phyloP scores from a whole-genome alignment of 441 rosid genomes.

The Metrosideros polymorpha region DNA sequence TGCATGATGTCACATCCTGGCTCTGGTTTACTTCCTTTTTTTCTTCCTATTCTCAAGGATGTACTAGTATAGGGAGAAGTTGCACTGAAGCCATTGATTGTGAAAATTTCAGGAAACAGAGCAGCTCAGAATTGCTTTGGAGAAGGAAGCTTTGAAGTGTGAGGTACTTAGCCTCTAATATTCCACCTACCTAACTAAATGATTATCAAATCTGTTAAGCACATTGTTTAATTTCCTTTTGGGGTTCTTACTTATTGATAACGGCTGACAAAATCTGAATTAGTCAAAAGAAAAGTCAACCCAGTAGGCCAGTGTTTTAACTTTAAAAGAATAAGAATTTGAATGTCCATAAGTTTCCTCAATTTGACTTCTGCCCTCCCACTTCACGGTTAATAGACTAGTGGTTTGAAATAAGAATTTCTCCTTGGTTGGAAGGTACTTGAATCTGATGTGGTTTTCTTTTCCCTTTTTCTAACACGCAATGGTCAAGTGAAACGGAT shows the following conservation, averaged over 20 bases:
- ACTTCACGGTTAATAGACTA: neutral
- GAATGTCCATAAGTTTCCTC: neutral
- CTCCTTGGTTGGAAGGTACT: neutral
- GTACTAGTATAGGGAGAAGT: neutral
- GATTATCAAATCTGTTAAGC: neutral
- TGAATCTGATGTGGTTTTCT: neutral
- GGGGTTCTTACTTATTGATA: neutral
- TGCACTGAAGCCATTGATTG: neutral
- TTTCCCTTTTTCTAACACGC: neutral
- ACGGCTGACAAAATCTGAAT: neutral
- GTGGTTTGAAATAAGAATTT: neutral
- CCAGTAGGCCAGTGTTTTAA: neutral
- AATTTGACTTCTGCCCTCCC: neutral
- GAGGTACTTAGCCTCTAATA: constrained; percentile 32
- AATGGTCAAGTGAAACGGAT: neutral
- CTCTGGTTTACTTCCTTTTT: neutral
- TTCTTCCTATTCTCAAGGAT: neutral
- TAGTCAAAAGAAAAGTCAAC: neutral
- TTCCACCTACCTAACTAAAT: neutral
- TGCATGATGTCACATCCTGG: neutral
- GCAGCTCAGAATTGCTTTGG: constrained; percentile 43
- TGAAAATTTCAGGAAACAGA: constrained; percentile 38
- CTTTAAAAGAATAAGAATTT: neutral
- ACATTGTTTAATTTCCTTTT: neutral
- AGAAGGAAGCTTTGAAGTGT: constrained; percentile 46